phyloP scores from a whole-genome alignment of 2,329 filamentous ascomycete genomes.

The Cylindrodendrum hubeiense region DNA sequence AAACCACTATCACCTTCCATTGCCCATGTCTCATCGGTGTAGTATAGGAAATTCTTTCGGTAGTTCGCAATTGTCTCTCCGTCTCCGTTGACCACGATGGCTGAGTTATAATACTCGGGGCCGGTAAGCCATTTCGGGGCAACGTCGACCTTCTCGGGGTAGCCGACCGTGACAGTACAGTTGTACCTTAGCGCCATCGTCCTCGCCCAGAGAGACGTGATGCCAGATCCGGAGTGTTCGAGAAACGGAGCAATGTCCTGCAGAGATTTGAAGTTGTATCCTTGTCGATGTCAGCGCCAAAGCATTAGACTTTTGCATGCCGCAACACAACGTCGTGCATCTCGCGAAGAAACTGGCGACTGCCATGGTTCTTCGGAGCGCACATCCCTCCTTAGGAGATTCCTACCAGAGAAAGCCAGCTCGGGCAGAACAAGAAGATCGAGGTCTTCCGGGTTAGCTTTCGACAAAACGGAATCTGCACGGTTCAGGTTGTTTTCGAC shows the following conservation, averaged over 20 bases:
- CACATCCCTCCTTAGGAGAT: neutral
- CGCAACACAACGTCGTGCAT: neutral
- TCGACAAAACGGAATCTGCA: slow-evolving; percentile 62
- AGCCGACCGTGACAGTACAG: slow-evolving; percentile 78
- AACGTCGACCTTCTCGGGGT: slow-evolving; percentile 76
- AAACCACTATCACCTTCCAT: slow-evolving; percentile 66
- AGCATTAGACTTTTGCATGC: neutral
- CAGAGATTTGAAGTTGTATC: slow-evolving; percentile 83
- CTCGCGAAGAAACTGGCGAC: neutral
- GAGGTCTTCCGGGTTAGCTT: slow-evolving; percentile 64
- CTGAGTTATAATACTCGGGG: slow-evolving; percentile 68
- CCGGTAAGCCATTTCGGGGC: slow-evolving; percentile 61
- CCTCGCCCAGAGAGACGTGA: slow-evolving; percentile 78
- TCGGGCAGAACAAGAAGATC: slow-evolving; percentile 83
- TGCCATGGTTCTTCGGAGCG: neutral
- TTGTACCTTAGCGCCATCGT: slow-evolving; percentile 74
- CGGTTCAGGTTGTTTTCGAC: slow-evolving; percentile 71
- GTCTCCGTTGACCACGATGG: slow-evolving; percentile 66
- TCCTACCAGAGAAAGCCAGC: slow-evolving; percentile 77
- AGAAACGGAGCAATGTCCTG: slow-evolving; percentile 76
- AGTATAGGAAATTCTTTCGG: slow-evolving; percentile 70
- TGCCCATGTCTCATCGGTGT: slow-evolving; percentile 73
- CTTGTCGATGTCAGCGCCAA: slow-evolving; percentile 51
- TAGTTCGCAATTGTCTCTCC: slow-evolving; percentile 74
- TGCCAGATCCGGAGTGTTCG: slow-evolving; percentile 74